Evolutionary conservation across 345 rosid species (phyloP).

Genomic region (Populus deltoides): DNA sequence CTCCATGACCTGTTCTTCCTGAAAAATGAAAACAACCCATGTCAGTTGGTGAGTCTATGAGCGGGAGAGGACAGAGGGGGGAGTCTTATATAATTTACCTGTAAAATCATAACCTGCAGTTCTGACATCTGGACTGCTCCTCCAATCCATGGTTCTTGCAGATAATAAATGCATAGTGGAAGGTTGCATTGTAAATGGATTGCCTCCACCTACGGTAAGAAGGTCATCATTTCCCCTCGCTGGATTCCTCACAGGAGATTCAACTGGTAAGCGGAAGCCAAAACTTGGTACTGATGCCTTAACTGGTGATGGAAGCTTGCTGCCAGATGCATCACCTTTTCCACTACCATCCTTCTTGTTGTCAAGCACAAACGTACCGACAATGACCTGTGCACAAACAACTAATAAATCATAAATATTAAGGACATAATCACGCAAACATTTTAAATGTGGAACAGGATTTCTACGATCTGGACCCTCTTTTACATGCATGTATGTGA

Average conservation of each 20-base stretch:
- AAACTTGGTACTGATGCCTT: conserved; percentile 37
- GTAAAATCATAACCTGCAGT: conserved; percentile 44
- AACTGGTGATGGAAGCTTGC: conserved; percentile 54
- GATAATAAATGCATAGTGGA: conserved; percentile 45
- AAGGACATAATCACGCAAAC: background rate
- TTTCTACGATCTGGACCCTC: background rate
- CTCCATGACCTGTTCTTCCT: conserved; percentile 51
- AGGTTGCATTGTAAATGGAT: conserved; percentile 53
- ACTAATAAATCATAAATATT: conserved; percentile 2
- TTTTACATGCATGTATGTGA: background rate
- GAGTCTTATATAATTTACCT: conserved; percentile 31
- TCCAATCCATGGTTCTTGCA: conserved; percentile 51
- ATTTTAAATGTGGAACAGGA: background rate
- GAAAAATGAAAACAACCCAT: conserved; percentile 18
- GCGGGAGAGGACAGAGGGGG: background rate
- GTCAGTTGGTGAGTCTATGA: conserved; percentile 1
- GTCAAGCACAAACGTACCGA: conserved; percentile 62
- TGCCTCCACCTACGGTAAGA: conserved; percentile 38
- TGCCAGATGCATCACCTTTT: conserved; percentile 49
- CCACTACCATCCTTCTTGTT: conserved; percentile 38
- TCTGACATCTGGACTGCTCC: conserved; percentile 38
- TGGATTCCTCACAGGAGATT: conserved; percentile 48
- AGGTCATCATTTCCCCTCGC: conserved; percentile 40
- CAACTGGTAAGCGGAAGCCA: conserved; percentile 48
- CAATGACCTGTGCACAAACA: conserved; percentile 48